Conservation (phyloP, 225 moss, liverwort and hornwort genomes). For the Thuidium tamariscinum region DNA sequence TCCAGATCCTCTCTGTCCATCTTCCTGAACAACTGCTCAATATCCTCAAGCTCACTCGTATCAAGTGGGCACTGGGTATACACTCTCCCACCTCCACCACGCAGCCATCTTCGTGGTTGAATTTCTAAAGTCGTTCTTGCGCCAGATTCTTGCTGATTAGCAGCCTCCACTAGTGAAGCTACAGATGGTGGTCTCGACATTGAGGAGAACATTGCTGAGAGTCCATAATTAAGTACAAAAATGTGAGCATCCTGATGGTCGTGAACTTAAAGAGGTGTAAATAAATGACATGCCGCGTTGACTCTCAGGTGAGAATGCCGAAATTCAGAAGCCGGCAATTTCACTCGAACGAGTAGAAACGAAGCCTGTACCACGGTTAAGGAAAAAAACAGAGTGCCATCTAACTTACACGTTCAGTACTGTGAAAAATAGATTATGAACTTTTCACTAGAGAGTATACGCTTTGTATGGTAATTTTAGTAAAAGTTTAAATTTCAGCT, state of each 20-base stretch:
- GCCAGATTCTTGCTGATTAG: background rate
- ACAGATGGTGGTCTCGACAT: background rate
- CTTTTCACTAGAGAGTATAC: background rate
- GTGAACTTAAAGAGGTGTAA: background rate
- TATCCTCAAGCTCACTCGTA: constrained; percentile 27
- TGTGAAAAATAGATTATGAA: background rate
- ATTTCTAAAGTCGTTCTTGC: background rate
- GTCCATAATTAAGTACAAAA: background rate
- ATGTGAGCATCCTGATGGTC: background rate
- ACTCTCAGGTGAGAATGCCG: background rate
- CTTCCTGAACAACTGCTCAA: constrained; percentile 16
- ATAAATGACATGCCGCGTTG: background rate
- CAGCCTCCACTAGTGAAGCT: background rate
- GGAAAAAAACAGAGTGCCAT: background rate
- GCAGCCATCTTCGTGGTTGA: constrained; percentile 20
- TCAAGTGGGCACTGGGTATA: constrained; percentile 17
- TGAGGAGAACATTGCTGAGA: constrained; percentile 12
- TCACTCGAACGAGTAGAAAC: background rate
- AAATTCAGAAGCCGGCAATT: background rate
- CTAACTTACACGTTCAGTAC: background rate
- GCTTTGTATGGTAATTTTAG: background rate
- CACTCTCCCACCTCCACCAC: constrained; percentile 24
- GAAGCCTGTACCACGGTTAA: background rate
- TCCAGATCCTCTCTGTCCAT: constrained; percentile 33
- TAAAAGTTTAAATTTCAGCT: background rate